These are phyloP conservation scores for Phellinidium pouzarii DNA, from an alignment of 1,284 basidiomycete genomes.

Conservation along the genomic window DNA sequence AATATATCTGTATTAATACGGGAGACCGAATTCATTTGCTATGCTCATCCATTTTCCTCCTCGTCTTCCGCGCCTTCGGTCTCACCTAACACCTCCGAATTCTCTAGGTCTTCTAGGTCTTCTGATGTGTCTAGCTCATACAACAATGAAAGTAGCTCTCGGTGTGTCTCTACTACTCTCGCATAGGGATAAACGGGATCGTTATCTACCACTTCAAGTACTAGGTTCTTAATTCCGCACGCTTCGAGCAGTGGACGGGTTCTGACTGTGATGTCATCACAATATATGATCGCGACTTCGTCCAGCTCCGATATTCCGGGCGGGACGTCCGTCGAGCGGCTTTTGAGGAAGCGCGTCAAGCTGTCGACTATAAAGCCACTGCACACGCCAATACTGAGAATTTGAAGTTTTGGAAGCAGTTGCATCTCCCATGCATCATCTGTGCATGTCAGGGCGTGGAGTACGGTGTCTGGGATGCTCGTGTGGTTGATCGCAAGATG, in stretches of 20 bases:
- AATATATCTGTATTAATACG: too few relatives aligned
- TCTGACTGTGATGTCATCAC: not conserved
- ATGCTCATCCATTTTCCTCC: not conserved
- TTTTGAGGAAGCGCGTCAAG: constrained; percentile 3
- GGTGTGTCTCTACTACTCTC: constrained; percentile 16
- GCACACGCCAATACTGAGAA: constrained; percentile 15
- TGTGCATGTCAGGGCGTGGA: not conserved
- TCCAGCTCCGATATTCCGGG: not conserved
- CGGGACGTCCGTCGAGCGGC: not conserved
- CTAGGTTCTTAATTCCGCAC: constrained; percentile 4
- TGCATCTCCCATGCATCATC: not conserved
- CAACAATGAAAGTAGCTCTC: constrained; percentile 11
- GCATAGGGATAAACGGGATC: constrained; percentile 11
- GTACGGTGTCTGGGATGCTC: constrained; percentile 1
- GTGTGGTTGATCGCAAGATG: constrained; percentile 16
- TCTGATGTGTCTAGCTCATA: constrained; percentile 1
- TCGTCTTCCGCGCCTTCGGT: constrained; percentile 3
- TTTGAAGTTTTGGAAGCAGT: constrained; percentile 13
- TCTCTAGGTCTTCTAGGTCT: constrained; percentile 1
- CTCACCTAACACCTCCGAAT: not conserved
- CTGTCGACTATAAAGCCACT: constrained; percentile 5
- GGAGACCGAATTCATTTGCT: too few relatives aligned
- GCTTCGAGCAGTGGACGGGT: not conserved
- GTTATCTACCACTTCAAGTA: constrained; percentile 6
- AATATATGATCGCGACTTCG: constrained; percentile 11